phyloP scores from a whole-genome alignment of 768 basidiomycete genomes.

The Crepidotus variabilis region DNA sequence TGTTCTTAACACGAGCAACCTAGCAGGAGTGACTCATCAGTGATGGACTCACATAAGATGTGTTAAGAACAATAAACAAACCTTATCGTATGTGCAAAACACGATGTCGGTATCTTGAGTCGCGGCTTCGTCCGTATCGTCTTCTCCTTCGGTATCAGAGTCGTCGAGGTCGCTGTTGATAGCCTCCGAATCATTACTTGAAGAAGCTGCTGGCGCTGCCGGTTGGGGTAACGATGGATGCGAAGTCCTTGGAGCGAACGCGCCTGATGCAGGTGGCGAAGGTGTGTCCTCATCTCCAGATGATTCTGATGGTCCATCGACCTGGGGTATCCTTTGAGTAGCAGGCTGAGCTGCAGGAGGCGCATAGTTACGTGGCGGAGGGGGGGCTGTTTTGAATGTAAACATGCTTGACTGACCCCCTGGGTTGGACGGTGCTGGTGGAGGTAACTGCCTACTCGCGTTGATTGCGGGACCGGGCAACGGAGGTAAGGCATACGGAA shows the following conservation, averaged over 20 bases:
- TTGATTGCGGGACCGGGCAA: constrained; percentile 65
- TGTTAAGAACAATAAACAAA: constrained; percentile 23
- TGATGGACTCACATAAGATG: constrained; percentile 1
- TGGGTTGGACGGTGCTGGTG: constrained; percentile 43
- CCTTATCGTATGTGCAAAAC: constrained; percentile 99
- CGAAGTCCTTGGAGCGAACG: constrained; percentile 64
- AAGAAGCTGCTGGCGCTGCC: constrained; percentile 27
- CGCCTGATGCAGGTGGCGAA: constrained; percentile 60
- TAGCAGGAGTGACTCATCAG: constrained; percentile 26
- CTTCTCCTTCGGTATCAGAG: constrained; percentile 83
- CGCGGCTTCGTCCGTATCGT: constrained; percentile 75
- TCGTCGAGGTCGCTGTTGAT: constrained; percentile 98
- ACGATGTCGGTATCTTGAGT: constrained; percentile 86
- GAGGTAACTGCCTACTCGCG: constrained; percentile 40
- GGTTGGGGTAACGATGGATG: constrained; percentile 79
- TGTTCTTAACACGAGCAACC: constrained; percentile 99
- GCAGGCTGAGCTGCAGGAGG: constrained; percentile 16
- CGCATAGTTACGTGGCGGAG: constrained; percentile 23
- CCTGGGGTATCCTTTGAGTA: constrained; percentile 60
- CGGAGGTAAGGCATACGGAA: constrained; percentile 54
- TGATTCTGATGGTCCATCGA: constrained; percentile 77
- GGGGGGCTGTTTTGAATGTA: constrained; percentile 40
- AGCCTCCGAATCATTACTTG: constrained; percentile 64
- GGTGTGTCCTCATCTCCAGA: constrained; percentile 59
- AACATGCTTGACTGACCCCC: constrained; percentile 59